Base-by-base conservation (phyloP, 1,139 yeast genomes). In the Magnusiomyces suaveolens region DNA sequence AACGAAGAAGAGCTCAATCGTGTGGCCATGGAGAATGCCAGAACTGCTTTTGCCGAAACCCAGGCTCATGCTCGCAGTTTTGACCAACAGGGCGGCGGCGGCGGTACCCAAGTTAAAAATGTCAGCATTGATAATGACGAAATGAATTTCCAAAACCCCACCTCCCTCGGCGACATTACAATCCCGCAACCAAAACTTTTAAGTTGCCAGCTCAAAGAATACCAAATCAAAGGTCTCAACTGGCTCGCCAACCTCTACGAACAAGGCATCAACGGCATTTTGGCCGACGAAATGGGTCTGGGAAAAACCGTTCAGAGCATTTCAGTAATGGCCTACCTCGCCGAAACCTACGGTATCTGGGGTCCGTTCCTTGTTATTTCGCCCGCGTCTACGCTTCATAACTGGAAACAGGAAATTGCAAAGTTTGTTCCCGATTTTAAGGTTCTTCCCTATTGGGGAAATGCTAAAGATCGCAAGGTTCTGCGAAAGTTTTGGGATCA, bases 211-310 rank as follows among this genome's bases (percentile, higher is more conserved):
- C 76, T 92, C 66, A 92, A 92, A 69, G 98, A 92, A 65, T 92
- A 92, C 68, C 97, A 90, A 73, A 49, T 90, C 58, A 88, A 87
- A 70, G 97, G 97, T 68, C 75, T 90, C 57, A 96, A 92, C 69
- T 90, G 97, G 98, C 90, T 92, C 97, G 95, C 90, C 2, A 90
- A 97, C 0, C 76, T 92, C 57, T 90, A 79, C 69, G 92, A 92
- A 69, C 92, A 92, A 70, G 90, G 88, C 68, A 76, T 92, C 65
- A 90, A 92, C 68, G 97, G 97, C 74, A 90, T 90, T 59, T 73
- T 90, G 57, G 97, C 97, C 4, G 97, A 87, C 72, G 92, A 90
- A 70, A 87, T 87, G 95, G 95, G 95, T 60, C 75, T 87, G 52
- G 95, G 95, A 69, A 87, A 87, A 64, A 87, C 96, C 4, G 87